Percentiles rank a stretch among this genome's conserved stretches.
phyloP scores from a whole-genome alignment of 2,329 filamentous ascomycete genomes.

The Venturia aucupariae region DNA sequence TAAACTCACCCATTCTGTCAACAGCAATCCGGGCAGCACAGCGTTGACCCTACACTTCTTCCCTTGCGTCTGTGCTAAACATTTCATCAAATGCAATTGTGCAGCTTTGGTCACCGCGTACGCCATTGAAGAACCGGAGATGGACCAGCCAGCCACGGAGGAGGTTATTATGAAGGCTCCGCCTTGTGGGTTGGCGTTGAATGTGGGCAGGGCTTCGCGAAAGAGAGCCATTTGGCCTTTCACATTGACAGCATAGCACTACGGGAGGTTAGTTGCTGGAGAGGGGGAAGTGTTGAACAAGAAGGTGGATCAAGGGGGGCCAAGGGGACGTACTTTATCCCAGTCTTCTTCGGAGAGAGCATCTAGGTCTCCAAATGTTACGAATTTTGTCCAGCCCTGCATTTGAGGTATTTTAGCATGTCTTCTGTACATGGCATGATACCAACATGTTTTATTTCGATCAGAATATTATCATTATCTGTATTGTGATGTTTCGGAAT shows the following conservation, averaged over 20 bases:
- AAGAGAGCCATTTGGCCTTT: constrained; percentile 41
- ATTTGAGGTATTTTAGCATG: background rate
- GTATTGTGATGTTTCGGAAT: too few relatives aligned
- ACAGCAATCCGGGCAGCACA: constrained; percentile 53
- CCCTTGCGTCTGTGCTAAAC: constrained; percentile 53
- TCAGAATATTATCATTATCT: too few relatives aligned
- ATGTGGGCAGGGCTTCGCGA: constrained; percentile 48
- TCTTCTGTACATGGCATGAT: background rate
- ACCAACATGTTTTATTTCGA: too few relatives aligned
- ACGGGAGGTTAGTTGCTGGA: background rate
- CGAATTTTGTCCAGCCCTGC: constrained; percentile 54
- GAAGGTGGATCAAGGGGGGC: background rate
- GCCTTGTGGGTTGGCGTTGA: constrained; percentile 51
- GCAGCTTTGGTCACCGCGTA: constrained; percentile 74
- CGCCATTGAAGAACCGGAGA: constrained; percentile 52
- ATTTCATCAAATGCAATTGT: constrained; percentile 56
- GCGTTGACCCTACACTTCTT: constrained; percentile 56
- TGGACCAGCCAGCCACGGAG: constrained; percentile 42
- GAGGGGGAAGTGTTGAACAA: background rate
- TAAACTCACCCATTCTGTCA: constrained; percentile 61
- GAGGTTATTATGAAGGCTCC: constrained; percentile 56
- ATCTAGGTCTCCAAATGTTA: constrained; percentile 48
- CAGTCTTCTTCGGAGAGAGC: constrained; percentile 52
- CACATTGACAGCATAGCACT: constrained; percentile 41
- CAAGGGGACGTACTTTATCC: constrained; percentile 42